These are phyloP conservation scores for Eucalyptus rudis DNA, from an alignment of 345 rosid species.

Conservation along the genomic window DNA sequence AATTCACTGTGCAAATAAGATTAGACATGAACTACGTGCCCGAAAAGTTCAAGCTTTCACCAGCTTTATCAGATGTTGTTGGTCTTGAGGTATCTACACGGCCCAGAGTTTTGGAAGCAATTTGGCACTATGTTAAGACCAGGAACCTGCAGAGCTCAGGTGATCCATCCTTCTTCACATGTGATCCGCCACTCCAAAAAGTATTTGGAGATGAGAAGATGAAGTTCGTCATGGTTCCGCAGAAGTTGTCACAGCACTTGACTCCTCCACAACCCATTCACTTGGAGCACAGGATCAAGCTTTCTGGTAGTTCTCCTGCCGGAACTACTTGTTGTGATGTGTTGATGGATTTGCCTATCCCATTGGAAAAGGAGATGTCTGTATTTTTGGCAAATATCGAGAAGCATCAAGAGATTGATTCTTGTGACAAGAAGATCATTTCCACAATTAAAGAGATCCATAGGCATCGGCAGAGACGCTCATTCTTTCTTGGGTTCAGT, in stretches of 20 bases:
- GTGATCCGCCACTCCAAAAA: slow-evolving; percentile 9
- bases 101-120: slow-evolving; percentile 2
- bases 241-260: slow-evolving; percentile 1
- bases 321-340: slow-evolving; percentile 9
- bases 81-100: slow-evolving; percentile 5
- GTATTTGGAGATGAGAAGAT: slow-evolving; percentile 3
- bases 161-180: slow-evolving; percentile 1
- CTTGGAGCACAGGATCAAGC: slow-evolving; percentile 6
- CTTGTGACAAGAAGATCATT: not conserved
- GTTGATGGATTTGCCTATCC: slow-evolving; percentile 4
- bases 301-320: slow-evolving; percentile 5
- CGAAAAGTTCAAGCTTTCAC: slow-evolving; percentile 6
- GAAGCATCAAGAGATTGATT: slow-evolving; percentile 1
- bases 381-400: not conserved
- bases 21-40: slow-evolving; percentile 4
- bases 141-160: slow-evolving; percentile 1
- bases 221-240: not conserved
- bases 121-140: slow-evolving; percentile 7
- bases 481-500: slow-evolving; percentile 10
- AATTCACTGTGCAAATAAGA: not conserved
- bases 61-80: slow-evolving; percentile 1
- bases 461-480: not conserved
- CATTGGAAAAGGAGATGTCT: slow-evolving; percentile 1
- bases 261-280: slow-evolving; percentile 3
- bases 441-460: slow-evolving; percentile 2